phyloP scores from a whole-genome alignment of 2,329 filamentous ascomycete species.

The Fusarium heterosporum region DNA sequence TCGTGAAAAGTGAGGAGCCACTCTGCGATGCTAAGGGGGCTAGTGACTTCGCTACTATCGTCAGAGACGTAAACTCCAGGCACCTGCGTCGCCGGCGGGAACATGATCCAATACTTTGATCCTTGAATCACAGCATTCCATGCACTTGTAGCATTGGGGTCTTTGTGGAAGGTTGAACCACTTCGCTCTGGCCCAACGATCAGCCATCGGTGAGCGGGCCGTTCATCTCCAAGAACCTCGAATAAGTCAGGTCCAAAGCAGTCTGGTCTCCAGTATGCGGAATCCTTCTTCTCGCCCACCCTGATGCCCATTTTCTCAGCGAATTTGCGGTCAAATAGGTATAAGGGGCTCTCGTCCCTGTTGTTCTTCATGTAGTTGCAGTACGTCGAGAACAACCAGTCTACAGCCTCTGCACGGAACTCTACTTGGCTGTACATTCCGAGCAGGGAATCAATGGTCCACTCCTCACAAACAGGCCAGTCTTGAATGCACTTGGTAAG shows the following conservation, averaged over 20 bases:
- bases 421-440: constrained; percentile 71
- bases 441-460: constrained; percentile 77
- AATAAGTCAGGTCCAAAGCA: constrained; percentile 93
- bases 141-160: constrained; percentile 78
- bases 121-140: constrained; percentile 96
- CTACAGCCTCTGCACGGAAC: constrained; percentile 92
- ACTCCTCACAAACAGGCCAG: constrained; percentile 82
- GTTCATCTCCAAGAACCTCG: constrained; percentile 77
- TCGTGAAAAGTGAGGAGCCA: constrained; percentile 92
- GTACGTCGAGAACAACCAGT: constrained; percentile 89
- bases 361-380: constrained; percentile 83
- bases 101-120: constrained; percentile 99
- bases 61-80: constrained; percentile 91
- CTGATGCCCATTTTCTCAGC: constrained; percentile 84
- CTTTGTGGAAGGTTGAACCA: constrained; percentile 95
- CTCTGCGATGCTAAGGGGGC: constrained; percentile 94
- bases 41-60: constrained; percentile 93
- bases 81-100: constrained; percentile 80
- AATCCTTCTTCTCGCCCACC: constrained; percentile 63
- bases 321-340: constrained; percentile 90
- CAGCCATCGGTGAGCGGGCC: constrained; percentile 91
- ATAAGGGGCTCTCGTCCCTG: constrained; percentile 87
- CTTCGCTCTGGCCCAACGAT: constrained; percentile 89
- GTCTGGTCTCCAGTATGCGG: constrained; percentile 80
- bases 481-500: constrained; percentile 82